These are phyloP conservation scores for Plasmodium gallinaceum DNA, from an alignment of 169 alveolate genomes.

Conservation along the genomic window DNA sequence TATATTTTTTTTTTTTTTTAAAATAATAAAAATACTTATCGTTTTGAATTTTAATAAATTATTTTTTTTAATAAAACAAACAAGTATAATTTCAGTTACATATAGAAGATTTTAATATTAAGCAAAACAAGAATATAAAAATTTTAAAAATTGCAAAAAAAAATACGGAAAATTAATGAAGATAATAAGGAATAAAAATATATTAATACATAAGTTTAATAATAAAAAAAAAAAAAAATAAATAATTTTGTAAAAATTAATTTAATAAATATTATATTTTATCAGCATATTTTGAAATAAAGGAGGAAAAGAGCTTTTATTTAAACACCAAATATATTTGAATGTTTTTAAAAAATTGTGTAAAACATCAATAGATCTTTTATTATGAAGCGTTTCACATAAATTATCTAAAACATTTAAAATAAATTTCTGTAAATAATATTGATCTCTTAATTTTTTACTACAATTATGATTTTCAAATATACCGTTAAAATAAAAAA, in stretches of 20 bases:
- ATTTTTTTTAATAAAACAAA: neutral
- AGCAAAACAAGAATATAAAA: neutral
- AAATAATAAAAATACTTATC: too few species aligned
- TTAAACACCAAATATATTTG: slow-evolving; percentile 45
- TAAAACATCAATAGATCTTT: slow-evolving; percentile 49
- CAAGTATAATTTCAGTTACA: neutral
- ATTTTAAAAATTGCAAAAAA: neutral
- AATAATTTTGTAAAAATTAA: neutral
- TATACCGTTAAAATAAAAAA: slow-evolving; percentile 15
- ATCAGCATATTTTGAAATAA: slow-evolving; percentile 18
- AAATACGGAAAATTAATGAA: neutral
- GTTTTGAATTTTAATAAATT: neutral
- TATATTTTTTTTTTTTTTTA: too few species aligned
- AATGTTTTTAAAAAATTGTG: slow-evolving; percentile 51
- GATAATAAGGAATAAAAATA: neutral
- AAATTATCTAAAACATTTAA: slow-evolving; percentile 18
- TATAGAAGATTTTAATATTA: neutral
- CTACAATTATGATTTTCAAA: slow-evolving; percentile 22
- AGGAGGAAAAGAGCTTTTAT: slow-evolving; percentile 12
- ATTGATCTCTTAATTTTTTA: slow-evolving; percentile 1
- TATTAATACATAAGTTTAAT: neutral
- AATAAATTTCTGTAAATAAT: slow-evolving; percentile 52
- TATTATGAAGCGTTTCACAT: slow-evolving; percentile 47
- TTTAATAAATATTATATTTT: slow-evolving; percentile 27
- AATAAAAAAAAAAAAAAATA: neutral